A percentile compares a stretch with the other conserved stretches of the same genome.
Evolutionary conservation across 2,329 filamentous ascomycete species (phyloP).

Genomic region (Trichoderma breve): DNA sequence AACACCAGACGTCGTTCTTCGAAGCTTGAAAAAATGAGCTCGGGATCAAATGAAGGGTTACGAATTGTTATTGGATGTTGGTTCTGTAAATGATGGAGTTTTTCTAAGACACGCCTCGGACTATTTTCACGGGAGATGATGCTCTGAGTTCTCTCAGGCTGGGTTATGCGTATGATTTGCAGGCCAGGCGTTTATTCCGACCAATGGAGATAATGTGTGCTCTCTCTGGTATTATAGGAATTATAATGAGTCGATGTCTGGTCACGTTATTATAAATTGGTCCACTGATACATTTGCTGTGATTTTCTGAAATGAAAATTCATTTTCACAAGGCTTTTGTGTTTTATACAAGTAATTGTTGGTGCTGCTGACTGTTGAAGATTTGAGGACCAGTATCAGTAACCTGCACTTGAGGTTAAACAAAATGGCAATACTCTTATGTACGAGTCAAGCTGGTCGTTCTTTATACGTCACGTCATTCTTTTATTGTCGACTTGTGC

Average conservation of each 20-base stretch:
- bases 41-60: constrained; percentile 4
- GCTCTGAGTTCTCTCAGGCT: constrained; percentile 1
- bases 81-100: constrained; percentile 39
- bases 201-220: constrained; percentile 40
- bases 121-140: constrained; percentile 30
- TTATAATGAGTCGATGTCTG: constrained; percentile 1
- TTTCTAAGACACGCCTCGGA: constrained; percentile 31
- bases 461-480: not conserved
- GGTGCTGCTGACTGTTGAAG: not conserved
- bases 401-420: too few species aligned
- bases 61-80: constrained; percentile 27
- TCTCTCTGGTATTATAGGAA: not conserved
- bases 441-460: not conserved
- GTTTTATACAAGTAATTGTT: not conserved
- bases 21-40: not conserved
- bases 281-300: not conserved
- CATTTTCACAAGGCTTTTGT: not conserved
- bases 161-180: constrained; percentile 44
- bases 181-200: constrained; percentile 45
- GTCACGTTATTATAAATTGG: not conserved
- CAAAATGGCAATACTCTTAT: not conserved
- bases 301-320: not conserved
- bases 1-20: constrained; percentile 1
- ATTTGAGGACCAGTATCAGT: not conserved
- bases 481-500: not conserved